Conservation (phyloP, 1,284 basidiomycete genomes). For the Trametes sp. region DNA sequence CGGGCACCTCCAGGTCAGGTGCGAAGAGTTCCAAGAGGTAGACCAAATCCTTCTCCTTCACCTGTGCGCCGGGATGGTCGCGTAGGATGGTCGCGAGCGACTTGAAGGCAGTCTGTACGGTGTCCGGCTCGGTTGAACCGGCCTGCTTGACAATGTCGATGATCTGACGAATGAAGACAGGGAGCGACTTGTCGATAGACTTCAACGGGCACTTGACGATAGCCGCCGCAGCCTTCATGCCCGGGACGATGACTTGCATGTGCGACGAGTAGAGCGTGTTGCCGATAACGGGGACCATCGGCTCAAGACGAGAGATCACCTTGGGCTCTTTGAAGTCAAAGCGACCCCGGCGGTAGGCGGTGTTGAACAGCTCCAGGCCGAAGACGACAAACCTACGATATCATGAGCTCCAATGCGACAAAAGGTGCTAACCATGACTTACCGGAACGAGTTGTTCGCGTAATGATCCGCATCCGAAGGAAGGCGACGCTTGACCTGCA, state of each 20-base stretch:
- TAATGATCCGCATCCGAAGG: slow-evolving; percentile 73
- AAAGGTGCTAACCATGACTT: slow-evolving; percentile 15
- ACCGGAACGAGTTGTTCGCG: slow-evolving; percentile 86
- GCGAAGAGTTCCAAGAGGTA: slow-evolving; percentile 87
- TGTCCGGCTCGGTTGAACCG: slow-evolving; percentile 90
- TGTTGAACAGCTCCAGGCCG: slow-evolving; percentile 92
- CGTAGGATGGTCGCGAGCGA: slow-evolving; percentile 88
- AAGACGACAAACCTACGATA: slow-evolving; percentile 84
- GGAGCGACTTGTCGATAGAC: slow-evolving; percentile 79
- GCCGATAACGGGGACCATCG: slow-evolving; percentile 88
- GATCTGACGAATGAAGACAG: slow-evolving; percentile 88
- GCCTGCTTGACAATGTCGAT: slow-evolving; percentile 86
- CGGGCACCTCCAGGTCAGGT: slow-evolving; percentile 94
- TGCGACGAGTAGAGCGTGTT: slow-evolving; percentile 93
- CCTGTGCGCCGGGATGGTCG: slow-evolving; percentile 79
- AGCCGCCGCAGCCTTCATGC: slow-evolving; percentile 83
- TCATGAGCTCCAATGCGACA: background rate
- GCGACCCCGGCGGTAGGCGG: slow-evolving; percentile 84
- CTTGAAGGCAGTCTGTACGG: slow-evolving; percentile 90
- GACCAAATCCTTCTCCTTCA: slow-evolving; percentile 91
- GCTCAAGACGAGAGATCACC: slow-evolving; percentile 82
- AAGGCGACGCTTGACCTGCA: slow-evolving; percentile 79
- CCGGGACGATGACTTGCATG: slow-evolving; percentile 80
- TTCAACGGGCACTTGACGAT: slow-evolving; percentile 89
- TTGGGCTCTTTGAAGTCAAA: slow-evolving; percentile 85